Evolutionary conservation across 2,329 filamentous ascomycete genomes (phyloP).

Genomic region (Xylaria sp.): DNA sequence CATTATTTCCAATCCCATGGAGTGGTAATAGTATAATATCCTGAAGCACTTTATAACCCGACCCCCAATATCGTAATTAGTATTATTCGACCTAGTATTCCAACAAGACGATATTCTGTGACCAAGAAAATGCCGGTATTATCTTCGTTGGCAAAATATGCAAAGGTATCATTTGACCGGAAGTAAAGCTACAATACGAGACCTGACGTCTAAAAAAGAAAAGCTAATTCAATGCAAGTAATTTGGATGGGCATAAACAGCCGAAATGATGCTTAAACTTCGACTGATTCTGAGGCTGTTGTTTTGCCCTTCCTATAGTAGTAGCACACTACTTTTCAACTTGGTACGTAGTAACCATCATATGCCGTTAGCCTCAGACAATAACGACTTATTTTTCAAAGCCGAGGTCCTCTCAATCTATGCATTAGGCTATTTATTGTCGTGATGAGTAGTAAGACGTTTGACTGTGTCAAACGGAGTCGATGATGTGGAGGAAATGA

Average conservation of each 20-base stretch:
- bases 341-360: too few species aligned
- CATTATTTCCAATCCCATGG: not conserved
- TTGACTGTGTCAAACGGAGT: not conserved
- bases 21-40: not conserved
- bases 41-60: not conserved
- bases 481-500: too few species aligned
- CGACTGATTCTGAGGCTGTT: not conserved
- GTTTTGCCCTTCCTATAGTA: not conserved
- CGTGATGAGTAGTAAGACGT: not conserved
- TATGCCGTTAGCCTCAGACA: too few species aligned
- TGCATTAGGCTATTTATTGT: not conserved
- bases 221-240: not conserved
- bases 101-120: not conserved
- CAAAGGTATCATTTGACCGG: not conserved
- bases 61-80: not conserved
- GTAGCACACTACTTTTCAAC: too few species aligned
- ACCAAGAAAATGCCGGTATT: too few species aligned
- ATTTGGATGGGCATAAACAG: not conserved
- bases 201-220: not conserved
- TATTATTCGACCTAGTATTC: not conserved
- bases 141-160: not conserved
- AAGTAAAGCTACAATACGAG: conserved; percentile 3
- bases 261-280: conserved; percentile 11
- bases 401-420: too few species aligned
- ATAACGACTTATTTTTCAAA: too few species aligned